Base-by-base conservation (phyloP, 331 rosid genomes). In the Phaseolus coccineus region DNA sequence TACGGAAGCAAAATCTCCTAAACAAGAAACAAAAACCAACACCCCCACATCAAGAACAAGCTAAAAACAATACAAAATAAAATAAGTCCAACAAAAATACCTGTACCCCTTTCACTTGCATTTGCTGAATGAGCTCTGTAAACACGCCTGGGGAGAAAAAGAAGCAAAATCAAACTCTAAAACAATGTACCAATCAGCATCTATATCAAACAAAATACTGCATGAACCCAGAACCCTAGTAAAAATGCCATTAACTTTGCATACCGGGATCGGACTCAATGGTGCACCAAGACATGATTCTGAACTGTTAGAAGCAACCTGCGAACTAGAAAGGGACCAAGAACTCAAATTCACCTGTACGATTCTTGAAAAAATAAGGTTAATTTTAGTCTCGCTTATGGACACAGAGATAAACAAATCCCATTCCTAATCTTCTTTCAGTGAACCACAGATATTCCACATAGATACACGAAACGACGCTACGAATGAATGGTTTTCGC, bases 101-200 rank as follows among this genome's bases (percentile, higher is more conserved):
- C 92, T 96, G 99, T 14, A 96, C 91, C 0, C 97, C 97, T 81
- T 93, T 96, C 67, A 96, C 99, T 87, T 96, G 99, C 96, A 93
- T 96, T 89, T 96, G 99, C 86, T 96, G 98, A 71, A 93, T 88
- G 82, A 96, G 99, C 73, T 96, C 99, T 0, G 98, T 96, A 86
- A 96, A 96, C 68, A 96, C 99, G 78, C 98, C 98, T 96, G 92
- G 33, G 85, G 39, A 50, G 62, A 57, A 68, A 77, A 88, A 75
- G 7, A 82, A 77, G 13, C 56, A 61, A 53, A 67, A 67, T 42
- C 31, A 22, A 69, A 70, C 39, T 69, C 51, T 40, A 82, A 75
- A 83, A 46, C 59, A 82, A 69, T 71, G 68, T 11, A 39, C 16
- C 51, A 56, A 76, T 59, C 51, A 53, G 48, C 85, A 73, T 15